A percentile compares a stretch with the other conserved stretches of the same genome.
Evolutionary conservation across 306 rosid genomes (phyloP).

Genomic region (Astragalus glycyphyllos): DNA sequence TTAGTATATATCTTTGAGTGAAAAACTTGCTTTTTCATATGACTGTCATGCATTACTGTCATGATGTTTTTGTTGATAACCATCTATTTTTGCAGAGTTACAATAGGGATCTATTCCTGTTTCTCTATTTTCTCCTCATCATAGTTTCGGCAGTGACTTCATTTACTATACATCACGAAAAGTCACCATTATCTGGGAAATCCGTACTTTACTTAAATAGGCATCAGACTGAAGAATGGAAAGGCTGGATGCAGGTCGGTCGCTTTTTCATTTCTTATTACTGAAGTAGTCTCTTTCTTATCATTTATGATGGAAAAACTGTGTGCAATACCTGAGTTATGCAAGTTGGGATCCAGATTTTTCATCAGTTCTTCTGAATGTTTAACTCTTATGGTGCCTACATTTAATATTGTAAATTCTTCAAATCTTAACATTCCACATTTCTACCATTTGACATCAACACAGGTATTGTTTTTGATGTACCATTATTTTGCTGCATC

Average conservation of each 20-base stretch:
- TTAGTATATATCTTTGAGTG: slow-evolving; percentile 5
- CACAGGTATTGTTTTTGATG: slow-evolving; percentile 88
- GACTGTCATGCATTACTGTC: slow-evolving; percentile 21
- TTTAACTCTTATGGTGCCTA: slow-evolving; percentile 27
- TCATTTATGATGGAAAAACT: slow-evolving; percentile 29
- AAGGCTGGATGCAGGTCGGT: slow-evolving; percentile 99
- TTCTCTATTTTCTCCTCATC: slow-evolving; percentile 89
- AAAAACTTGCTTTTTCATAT: slow-evolving; percentile 6
- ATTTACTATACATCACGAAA: slow-evolving; percentile 79
- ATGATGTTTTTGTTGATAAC: slow-evolving; percentile 27
- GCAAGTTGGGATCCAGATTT: slow-evolving; percentile 13
- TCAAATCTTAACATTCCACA: slow-evolving; percentile 32
- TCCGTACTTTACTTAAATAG: slow-evolving; percentile 87
- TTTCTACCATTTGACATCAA: slow-evolving; percentile 36
- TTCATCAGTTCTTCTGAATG: slow-evolving; percentile 33
- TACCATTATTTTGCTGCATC: slow-evolving; percentile 92
- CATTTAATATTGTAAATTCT: slow-evolving; percentile 17
- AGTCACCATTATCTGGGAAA: slow-evolving; percentile 86
- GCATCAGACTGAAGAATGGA: slow-evolving; percentile 99
- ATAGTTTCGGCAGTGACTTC: slow-evolving; percentile 86
- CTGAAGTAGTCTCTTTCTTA: slow-evolving; percentile 29
- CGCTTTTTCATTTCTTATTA: slow-evolving; percentile 37
- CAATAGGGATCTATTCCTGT: slow-evolving; percentile 89
- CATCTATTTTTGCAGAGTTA: slow-evolving; percentile 75
- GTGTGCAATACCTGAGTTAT: slow-evolving; percentile 7